Evolutionary conservation across 106 monocot species (phyloP), one percentile per base, ranked within the genome.

Genomic region (Chionographis japonica): DNA sequence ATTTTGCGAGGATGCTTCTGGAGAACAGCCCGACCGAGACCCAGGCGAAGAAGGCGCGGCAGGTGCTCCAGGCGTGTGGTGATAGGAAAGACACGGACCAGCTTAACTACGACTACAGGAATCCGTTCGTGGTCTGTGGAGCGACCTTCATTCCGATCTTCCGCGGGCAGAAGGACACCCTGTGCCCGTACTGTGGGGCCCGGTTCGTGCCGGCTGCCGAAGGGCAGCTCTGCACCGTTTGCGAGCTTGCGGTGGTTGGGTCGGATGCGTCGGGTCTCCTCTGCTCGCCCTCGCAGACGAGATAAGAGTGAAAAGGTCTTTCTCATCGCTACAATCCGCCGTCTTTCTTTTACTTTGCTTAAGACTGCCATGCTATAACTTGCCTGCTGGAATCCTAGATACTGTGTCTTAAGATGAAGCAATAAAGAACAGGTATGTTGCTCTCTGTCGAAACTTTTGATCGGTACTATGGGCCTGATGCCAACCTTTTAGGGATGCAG

Each of bases 41-140:
- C 8, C 87, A 87, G 12, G 67, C 67, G 40, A 80, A 77, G 68
- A 83, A 67, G 60, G 74, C 68, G 5, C 73, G 74, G 54, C 79
- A 80, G 53, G 83, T 87, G 13, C 40, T 83, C 18, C 72, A 71
- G 57, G 80, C 77, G 4, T 87, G 87, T 41, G 68, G 71, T 27
- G 87, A 77, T 52, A 83, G 64, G 66, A 73, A 63, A 13, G 83
- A 87, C 46, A 40, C 70, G 4, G 54, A 68, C 4, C 83, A 80
- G 80, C 71, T 87, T 13, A 83, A 87, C 38, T 87, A 83, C 55
- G 86, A 87, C 40, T 82, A 61, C 66, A 76, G 86, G 41, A 86
- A 86, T 63, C 86, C 86, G 6, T 86, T 86, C 58, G 76, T 86
- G 10, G 79, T 86, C 8, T 86, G 82, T 67, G 86, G 86, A 20